A percentile compares a stretch with the other conserved stretches of the same genome.
Conservation (phyloP, 768 basidiomycete genomes). For the Clitopilus passeckerianus region DNA sequence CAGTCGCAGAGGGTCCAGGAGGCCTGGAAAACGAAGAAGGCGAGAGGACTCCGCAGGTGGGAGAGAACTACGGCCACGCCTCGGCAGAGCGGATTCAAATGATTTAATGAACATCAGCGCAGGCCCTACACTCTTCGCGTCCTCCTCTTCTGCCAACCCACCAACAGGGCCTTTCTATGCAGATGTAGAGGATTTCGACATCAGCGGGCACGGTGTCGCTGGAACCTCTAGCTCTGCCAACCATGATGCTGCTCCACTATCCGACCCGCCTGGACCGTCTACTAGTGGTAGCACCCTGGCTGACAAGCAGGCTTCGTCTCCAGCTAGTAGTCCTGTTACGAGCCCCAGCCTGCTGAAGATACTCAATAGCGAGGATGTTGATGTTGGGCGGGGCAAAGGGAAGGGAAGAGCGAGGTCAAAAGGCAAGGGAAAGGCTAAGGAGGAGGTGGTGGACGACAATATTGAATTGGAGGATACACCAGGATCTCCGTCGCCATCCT, state of each 20-base stretch:
- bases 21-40: neutral
- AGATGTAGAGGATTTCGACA: neutral
- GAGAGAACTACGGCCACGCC: neutral
- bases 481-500: neutral
- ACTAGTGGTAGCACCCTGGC: neutral
- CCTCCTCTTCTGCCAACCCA: neutral
- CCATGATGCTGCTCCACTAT: neutral
- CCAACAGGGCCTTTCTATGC: neutral
- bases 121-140: neutral
- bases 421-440: neutral
- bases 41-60: neutral
- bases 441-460: neutral
- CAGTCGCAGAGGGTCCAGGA: neutral
- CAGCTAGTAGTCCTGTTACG: constrained; percentile 11
- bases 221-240: neutral
- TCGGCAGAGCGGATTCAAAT: neutral
- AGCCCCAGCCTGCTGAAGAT: constrained; percentile 19
- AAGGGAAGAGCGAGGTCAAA: constrained; percentile 1
- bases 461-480: neutral
- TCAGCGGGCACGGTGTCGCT: neutral
- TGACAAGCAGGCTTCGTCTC: neutral
- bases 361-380: constrained; percentile 13
- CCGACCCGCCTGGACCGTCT: neutral
- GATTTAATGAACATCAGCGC: neutral
- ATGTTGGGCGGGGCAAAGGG: neutral